Percentiles rank a stretch among this genome's conserved stretches.
Evolutionary conservation across 768 basidiomycete genomes (phyloP).

Genomic region (Termitomyces sp.): DNA sequence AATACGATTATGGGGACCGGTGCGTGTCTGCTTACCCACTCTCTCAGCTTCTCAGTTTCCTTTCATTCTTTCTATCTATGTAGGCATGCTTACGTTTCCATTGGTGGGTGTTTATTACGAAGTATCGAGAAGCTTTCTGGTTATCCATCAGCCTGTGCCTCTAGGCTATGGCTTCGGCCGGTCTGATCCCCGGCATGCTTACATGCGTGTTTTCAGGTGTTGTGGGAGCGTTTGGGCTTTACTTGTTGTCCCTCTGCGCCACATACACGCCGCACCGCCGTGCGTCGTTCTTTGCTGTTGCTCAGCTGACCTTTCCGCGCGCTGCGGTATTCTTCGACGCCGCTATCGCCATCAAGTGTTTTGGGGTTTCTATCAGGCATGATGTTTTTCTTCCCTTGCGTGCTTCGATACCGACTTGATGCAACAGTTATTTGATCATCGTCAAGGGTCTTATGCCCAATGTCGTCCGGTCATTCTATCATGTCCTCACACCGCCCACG

Average conservation of each 20-base stretch:
- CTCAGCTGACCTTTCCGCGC: conserved; percentile 84
- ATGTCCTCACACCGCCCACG: conserved; percentile 62
- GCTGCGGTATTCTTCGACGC: conserved; percentile 88
- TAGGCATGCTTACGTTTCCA: conserved; percentile 88
- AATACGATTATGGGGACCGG: conserved; percentile 95
- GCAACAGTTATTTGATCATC: conserved; percentile 76
- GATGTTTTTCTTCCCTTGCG: conserved; percentile 10
- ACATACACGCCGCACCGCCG: conserved; percentile 66
- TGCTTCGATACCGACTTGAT: not conserved
- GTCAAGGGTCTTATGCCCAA: conserved; percentile 92
- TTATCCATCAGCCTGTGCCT: not conserved
- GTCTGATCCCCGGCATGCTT: conserved; percentile 84
- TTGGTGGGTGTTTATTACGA: conserved; percentile 42
- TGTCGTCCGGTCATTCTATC: conserved; percentile 79
- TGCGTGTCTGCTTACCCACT: conserved; percentile 26
- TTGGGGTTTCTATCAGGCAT: conserved; percentile 91
- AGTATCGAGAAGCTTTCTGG: not conserved
- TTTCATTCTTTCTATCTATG: not conserved
- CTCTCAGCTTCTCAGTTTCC: not conserved
- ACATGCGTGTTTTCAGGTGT: conserved; percentile 80
- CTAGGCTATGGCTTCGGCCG: conserved; percentile 87
- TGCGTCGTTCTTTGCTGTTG: conserved; percentile 79
- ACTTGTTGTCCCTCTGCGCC: conserved; percentile 83
- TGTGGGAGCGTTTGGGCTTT: conserved; percentile 80
- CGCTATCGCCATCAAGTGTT: conserved; percentile 94